Conservation (phyloP, 2,329 filamentous ascomycete species). For the Tolypocladium guangdongense region DNA sequence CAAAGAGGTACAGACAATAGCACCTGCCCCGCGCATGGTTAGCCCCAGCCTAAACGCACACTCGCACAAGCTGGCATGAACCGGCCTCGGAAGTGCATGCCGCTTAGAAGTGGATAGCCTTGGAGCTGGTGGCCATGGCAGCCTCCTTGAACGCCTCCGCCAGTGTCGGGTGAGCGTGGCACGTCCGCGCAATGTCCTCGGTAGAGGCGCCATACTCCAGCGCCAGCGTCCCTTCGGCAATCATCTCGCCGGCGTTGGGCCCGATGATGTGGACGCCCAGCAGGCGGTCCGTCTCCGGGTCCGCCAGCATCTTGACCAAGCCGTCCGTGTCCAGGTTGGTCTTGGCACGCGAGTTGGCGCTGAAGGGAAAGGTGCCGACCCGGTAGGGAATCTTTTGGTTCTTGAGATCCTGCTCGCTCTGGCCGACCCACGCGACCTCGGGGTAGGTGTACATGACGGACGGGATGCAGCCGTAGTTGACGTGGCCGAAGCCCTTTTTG, state of each 20-base stretch:
- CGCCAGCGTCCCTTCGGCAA: conserved; percentile 90
- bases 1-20: background rate
- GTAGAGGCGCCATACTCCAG: conserved; percentile 93
- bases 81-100: background rate
- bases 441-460: conserved; percentile 99
- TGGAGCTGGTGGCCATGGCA: conserved; percentile 91
- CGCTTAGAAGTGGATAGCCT: conserved; percentile 85
- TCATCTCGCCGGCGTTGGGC: conserved; percentile 96
- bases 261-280: conserved; percentile 95
- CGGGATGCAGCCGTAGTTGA: conserved; percentile 97
- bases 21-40: background rate
- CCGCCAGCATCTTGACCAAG: conserved; percentile 92
- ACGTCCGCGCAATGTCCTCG: conserved; percentile 90
- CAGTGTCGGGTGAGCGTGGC: conserved; percentile 92
- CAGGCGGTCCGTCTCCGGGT: conserved; percentile 92
- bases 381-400: conserved; percentile 82
- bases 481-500: conserved; percentile 94
- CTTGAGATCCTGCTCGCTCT: conserved; percentile 95
- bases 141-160: conserved; percentile 99
- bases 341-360: conserved; percentile 96
- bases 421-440: conserved; percentile 96
- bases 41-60: background rate
- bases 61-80: no score
- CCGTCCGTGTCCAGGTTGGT: conserved; percentile 96
- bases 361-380: conserved; percentile 90